Percentiles rank a stretch among this genome's conserved stretches.
These are phyloP conservation scores for Suaeda aralocaspica DNA, from an alignment of 148 eudicot genomes.

Conservation along the genomic window DNA sequence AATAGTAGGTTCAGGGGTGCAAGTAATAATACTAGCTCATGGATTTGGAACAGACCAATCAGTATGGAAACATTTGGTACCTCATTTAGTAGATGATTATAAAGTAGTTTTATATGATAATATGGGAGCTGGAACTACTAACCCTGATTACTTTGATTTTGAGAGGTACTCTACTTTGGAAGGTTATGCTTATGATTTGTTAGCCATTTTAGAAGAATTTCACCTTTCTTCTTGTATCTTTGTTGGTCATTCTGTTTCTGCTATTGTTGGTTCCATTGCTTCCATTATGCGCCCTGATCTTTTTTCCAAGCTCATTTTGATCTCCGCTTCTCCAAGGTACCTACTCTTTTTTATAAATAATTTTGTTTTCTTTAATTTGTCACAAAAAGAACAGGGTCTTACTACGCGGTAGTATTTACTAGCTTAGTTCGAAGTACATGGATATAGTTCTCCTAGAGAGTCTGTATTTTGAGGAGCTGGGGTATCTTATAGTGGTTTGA, in stretches of 20 bases:
- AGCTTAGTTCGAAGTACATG: too few species aligned
- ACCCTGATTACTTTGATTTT: slow-evolving; percentile 83
- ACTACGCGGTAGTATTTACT: too few species aligned
- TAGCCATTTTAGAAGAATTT: slow-evolving; percentile 71
- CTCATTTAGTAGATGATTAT: slow-evolving; percentile 60
- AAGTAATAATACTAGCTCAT: slow-evolving; percentile 59
- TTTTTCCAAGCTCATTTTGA: slow-evolving; percentile 55
- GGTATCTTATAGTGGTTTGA: too few species aligned
- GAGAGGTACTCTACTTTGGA: slow-evolving; percentile 60
- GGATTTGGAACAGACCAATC: slow-evolving; percentile 94
- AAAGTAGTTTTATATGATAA: slow-evolving; percentile 67
- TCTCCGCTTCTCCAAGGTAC: slow-evolving; percentile 80
- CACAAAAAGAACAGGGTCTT: too few species aligned
- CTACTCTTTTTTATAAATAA: too few species aligned
- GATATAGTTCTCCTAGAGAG: too few species aligned
- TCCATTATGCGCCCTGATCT: slow-evolving; percentile 78
- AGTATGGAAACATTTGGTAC: slow-evolving; percentile 78
- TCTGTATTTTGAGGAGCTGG: too few species aligned
- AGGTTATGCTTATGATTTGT: slow-evolving; percentile 66
- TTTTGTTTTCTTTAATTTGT: too few species aligned
- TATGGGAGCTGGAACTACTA: slow-evolving; percentile 94
- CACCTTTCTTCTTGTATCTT: slow-evolving; percentile 44
- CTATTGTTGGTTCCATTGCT: slow-evolving; percentile 62
- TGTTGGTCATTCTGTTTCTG: slow-evolving; percentile 86
- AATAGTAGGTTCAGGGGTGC: slow-evolving; percentile 44